Percentiles rank a stretch among this genome's conserved stretches.
phyloP scores from a whole-genome alignment of 139 green algal species.

The Chlamydomonas sphaeroides region DNA sequence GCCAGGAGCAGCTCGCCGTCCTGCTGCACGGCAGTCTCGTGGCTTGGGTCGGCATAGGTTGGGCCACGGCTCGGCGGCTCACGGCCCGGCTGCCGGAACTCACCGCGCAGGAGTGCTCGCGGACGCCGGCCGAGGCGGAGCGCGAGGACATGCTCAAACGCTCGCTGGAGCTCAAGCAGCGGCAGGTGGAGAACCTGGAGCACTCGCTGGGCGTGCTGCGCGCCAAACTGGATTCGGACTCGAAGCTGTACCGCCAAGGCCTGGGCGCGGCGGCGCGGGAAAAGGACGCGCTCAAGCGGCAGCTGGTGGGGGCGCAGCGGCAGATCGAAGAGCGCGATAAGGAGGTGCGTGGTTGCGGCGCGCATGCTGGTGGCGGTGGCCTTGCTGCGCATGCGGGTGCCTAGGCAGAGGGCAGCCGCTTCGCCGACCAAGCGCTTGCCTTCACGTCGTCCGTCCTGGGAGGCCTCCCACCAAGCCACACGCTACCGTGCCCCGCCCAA shows the following conservation, averaged over 20 bases:
- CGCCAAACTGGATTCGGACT: conserved; percentile 27
- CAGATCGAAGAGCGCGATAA: conserved; percentile 24
- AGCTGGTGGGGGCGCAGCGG: conserved; percentile 3
- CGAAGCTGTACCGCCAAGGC: conserved; percentile 30
- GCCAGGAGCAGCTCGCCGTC: too few relatives aligned
- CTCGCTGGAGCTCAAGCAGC: conserved; percentile 33
- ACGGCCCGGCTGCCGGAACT: too few relatives aligned
- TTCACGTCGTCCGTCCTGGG: too few relatives aligned
- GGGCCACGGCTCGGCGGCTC: too few relatives aligned
- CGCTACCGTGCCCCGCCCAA: too few relatives aligned
- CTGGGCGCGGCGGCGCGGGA: conserved; percentile 25
- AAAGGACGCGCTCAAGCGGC: conserved; percentile 40
- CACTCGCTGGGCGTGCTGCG: conserved; percentile 26
- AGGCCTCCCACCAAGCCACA: too few relatives aligned
- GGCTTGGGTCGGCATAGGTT: too few relatives aligned
- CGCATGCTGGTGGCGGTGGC: too few relatives aligned
- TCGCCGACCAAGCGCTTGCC: too few relatives aligned
- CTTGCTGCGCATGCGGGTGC: too few relatives aligned
- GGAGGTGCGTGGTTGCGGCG: background rate
- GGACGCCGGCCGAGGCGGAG: conserved; percentile 44
- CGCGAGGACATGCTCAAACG: conserved; percentile 35
- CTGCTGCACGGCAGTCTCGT: too few relatives aligned
- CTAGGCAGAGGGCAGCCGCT: too few relatives aligned
- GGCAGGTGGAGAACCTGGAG: conserved; percentile 36
- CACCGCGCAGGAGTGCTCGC: conserved; percentile 44